A percentile compares a stretch with the other conserved stretches of the same genome.
Conservation (phyloP, 371 early-diverging fungal species). For the Batkoa obscura region DNA sequence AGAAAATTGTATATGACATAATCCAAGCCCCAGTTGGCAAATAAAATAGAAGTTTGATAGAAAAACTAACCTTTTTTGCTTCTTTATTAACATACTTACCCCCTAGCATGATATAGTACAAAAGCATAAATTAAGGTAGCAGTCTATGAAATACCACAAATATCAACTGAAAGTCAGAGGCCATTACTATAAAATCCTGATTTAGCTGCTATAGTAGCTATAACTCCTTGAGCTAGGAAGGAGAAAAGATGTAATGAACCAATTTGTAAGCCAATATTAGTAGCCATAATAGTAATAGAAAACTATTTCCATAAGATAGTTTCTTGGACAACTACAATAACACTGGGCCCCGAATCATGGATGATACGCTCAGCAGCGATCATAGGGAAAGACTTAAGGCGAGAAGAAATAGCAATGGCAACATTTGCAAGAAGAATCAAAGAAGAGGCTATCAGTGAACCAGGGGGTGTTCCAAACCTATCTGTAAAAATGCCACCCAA, state of each 20-base stretch:
- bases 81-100: constrained; percentile 14
- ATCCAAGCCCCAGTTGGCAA: constrained; percentile 27
- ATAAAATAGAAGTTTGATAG: constrained; percentile 17
- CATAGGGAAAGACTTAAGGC: constrained; percentile 14
- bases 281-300: constrained; percentile 16
- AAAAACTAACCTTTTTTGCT: constrained; percentile 18
- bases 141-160: constrained; percentile 21
- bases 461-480: constrained; percentile 8
- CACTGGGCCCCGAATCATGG: constrained; percentile 26
- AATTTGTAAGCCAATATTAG: constrained; percentile 25
- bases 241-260: constrained; percentile 25
- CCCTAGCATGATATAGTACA: constrained; percentile 15
- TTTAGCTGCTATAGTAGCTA: constrained; percentile 17
- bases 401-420: constrained; percentile 21
- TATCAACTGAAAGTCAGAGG: constrained; percentile 24
- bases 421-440: constrained; percentile 15
- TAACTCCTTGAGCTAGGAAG: constrained; percentile 23
- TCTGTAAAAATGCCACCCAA: constrained; percentile 15
- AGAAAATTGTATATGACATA: constrained; percentile 21
- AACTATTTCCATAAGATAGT: constrained; percentile 34
- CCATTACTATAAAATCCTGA: constrained; percentile 27
- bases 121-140: constrained; percentile 24
- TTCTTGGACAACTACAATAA: constrained; percentile 35
- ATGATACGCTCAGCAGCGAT: constrained; percentile 26
- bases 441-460: constrained; percentile 10